phyloP scores from a whole-genome alignment of 108 stramenopile species.

The Stephanodiscus minutulus region DNA sequence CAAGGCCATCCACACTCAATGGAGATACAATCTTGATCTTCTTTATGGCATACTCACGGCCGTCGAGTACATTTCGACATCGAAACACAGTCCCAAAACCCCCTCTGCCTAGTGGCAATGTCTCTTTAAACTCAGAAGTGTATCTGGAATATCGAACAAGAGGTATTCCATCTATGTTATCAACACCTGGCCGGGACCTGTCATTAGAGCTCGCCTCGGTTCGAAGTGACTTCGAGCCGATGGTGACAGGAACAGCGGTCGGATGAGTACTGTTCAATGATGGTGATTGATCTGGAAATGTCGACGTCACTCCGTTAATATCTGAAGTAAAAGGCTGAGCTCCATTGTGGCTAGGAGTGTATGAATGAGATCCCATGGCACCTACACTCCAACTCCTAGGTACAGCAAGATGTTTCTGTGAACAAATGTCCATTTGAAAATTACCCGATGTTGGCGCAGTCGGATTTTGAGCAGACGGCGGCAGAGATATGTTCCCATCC shows the following conservation, averaged over 20 bases:
- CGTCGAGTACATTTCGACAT: slow-evolving; percentile 80
- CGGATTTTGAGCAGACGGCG: slow-evolving; percentile 12
- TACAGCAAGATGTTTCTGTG: slow-evolving; percentile 20
- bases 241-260: slow-evolving; percentile 6
- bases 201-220: slow-evolving; percentile 7
- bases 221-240: slow-evolving; percentile 9
- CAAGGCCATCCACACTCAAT: slow-evolving; percentile 46
- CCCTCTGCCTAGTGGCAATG: slow-evolving; percentile 78
- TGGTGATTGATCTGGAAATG: neutral
- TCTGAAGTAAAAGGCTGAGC: slow-evolving; percentile 20
- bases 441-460: slow-evolving; percentile 19
- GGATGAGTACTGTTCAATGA: neutral
- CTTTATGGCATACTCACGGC: slow-evolving; percentile 94
- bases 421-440: neutral
- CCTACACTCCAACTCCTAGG: slow-evolving; percentile 33
- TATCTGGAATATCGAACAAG: slow-evolving; percentile 83
- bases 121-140: slow-evolving; percentile 78
- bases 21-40: slow-evolving; percentile 76
- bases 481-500: slow-evolving; percentile 13
- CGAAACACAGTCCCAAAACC: slow-evolving; percentile 91
- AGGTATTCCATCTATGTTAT: slow-evolving; percentile 68
- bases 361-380: slow-evolving; percentile 27
- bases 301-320: slow-evolving; percentile 4
- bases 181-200: slow-evolving; percentile 10
- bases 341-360: neutral